Percentiles rank a stretch among this genome's conserved stretches.
These are phyloP conservation scores for Botrytis hyacinthi DNA, from an alignment of 2,329 filamentous ascomycete genomes.

Conservation along the genomic window DNA sequence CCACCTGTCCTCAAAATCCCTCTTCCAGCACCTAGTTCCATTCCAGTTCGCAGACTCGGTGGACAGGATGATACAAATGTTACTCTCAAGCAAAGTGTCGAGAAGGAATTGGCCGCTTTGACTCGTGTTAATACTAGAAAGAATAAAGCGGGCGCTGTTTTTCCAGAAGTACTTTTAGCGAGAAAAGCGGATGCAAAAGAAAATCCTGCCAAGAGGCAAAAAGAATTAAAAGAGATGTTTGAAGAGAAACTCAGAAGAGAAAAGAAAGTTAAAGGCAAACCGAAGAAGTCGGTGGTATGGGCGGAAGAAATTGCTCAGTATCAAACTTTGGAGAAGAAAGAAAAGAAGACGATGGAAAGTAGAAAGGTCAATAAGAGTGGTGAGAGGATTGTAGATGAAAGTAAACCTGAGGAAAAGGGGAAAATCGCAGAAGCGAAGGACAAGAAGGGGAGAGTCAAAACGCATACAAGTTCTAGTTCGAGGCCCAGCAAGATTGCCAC, in stretches of 20 bases:
- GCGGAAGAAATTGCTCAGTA: slow-evolving; percentile 37
- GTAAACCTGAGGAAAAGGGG: slow-evolving; percentile 30
- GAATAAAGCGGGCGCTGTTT: slow-evolving; percentile 44
- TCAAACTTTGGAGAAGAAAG: slow-evolving; percentile 29
- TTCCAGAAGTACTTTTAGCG: slow-evolving; percentile 35
- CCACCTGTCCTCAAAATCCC: slow-evolving; percentile 33
- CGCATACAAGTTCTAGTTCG: slow-evolving; percentile 28
- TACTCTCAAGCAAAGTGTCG: slow-evolving; percentile 39
- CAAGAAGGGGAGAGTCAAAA: slow-evolving; percentile 32
- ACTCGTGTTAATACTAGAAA: slow-evolving; percentile 47
- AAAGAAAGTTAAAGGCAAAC: slow-evolving; percentile 32
- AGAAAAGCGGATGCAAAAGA: slow-evolving; percentile 43
- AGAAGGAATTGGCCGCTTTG: slow-evolving; percentile 45
- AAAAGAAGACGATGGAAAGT: slow-evolving; percentile 29
- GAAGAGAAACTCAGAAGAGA: slow-evolving; percentile 32
- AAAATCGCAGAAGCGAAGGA: slow-evolving; percentile 27
- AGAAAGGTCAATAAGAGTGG: slow-evolving; percentile 21
- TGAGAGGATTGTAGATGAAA: slow-evolving; percentile 25
- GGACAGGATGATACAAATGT: slow-evolving; percentile 37
- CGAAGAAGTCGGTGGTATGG: slow-evolving; percentile 37
- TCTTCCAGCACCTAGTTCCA: slow-evolving; percentile 34
- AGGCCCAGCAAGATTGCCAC: slow-evolving; percentile 32
- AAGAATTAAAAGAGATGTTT: slow-evolving; percentile 38
- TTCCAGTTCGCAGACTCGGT: slow-evolving; percentile 35
- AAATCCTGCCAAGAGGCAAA: slow-evolving; percentile 41